Evolutionary conservation across 2,329 filamentous ascomycete species (phyloP).

Genomic region (Aspergillus neotritici): DNA sequence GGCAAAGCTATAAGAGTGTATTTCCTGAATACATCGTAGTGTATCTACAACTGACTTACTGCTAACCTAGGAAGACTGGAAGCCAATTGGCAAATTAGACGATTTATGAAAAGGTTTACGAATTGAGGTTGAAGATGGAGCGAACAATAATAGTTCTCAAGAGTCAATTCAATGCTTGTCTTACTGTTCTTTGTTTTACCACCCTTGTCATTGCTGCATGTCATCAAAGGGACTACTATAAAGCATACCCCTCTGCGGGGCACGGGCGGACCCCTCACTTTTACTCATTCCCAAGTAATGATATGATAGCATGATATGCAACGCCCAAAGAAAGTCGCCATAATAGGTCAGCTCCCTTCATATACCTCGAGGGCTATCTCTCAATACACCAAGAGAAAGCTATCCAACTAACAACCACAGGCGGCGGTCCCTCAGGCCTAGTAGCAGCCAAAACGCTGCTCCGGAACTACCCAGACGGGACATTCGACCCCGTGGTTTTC

Average conservation of each 20-base stretch:
- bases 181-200: too few species aligned
- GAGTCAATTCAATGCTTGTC: too few species aligned
- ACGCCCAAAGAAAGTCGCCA: conserved; percentile 46
- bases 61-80: too few species aligned
- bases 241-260: too few species aligned
- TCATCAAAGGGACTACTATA: too few species aligned
- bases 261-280: background rate
- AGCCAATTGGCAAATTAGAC: too few species aligned
- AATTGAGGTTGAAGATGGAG: too few species aligned
- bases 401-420: conserved; percentile 34
- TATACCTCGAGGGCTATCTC: background rate
- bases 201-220: too few species aligned
- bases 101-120: too few species aligned
- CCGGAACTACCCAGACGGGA: conserved; percentile 47
- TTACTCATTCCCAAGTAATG: background rate
- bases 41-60: too few species aligned
- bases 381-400: background rate
- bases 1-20: background rate
- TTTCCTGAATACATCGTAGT: background rate
- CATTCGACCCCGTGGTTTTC: conserved; percentile 65
- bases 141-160: too few species aligned
- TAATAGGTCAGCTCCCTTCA: conserved; percentile 40
- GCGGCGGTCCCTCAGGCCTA: conserved; percentile 63
- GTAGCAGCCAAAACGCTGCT: conserved; percentile 69
- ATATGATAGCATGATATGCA: conserved; percentile 6